phyloP scores from a whole-genome alignment of 2,329 filamentous ascomycete species.

The Diplodia intermedia region DNA sequence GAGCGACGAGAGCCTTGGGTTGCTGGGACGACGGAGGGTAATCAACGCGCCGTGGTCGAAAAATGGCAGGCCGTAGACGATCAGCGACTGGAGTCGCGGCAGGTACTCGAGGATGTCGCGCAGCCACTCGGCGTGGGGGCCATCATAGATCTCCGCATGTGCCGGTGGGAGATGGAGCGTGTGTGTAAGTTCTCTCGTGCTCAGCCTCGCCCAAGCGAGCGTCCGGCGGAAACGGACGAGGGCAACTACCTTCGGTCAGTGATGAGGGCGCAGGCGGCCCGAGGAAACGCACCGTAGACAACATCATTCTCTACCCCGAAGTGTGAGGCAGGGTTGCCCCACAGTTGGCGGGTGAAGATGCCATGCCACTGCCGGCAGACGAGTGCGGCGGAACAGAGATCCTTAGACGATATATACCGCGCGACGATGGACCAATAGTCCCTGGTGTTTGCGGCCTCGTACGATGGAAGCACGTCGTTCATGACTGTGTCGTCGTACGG shows the following conservation, averaged over 20 bases:
- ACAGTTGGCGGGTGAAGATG: constrained; percentile 65
- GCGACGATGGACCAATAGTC: constrained; percentile 65
- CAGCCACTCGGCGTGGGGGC: constrained; percentile 65
- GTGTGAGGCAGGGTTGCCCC: constrained; percentile 68
- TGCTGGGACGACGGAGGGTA: constrained; percentile 52
- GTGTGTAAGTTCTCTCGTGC: constrained; percentile 64
- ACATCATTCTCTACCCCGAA: constrained; percentile 67
- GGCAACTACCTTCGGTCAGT: constrained; percentile 53
- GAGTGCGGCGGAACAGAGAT: constrained; percentile 62
- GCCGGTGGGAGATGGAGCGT: constrained; percentile 67
- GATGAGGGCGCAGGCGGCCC: not conserved
- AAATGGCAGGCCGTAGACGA: constrained; percentile 65
- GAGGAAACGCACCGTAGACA: constrained; percentile 56
- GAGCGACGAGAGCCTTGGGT: constrained; percentile 38
- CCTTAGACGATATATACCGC: constrained; percentile 61
- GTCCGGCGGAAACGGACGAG: constrained; percentile 66
- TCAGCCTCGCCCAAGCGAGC: constrained; percentile 60
- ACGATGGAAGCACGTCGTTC: constrained; percentile 67
- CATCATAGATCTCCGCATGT: constrained; percentile 66
- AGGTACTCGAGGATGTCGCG: constrained; percentile 64
- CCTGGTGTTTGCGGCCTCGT: constrained; percentile 61
- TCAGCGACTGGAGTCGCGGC: constrained; percentile 64
- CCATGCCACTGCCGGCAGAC: constrained; percentile 65
- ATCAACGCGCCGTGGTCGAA: constrained; percentile 66
- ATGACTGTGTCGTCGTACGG: constrained; percentile 44